Evolutionary conservation across 805 yeast species (phyloP), one percentile per base, ranked within the genome.

Genomic region (Saccharomycopsis javanensis): DNA sequence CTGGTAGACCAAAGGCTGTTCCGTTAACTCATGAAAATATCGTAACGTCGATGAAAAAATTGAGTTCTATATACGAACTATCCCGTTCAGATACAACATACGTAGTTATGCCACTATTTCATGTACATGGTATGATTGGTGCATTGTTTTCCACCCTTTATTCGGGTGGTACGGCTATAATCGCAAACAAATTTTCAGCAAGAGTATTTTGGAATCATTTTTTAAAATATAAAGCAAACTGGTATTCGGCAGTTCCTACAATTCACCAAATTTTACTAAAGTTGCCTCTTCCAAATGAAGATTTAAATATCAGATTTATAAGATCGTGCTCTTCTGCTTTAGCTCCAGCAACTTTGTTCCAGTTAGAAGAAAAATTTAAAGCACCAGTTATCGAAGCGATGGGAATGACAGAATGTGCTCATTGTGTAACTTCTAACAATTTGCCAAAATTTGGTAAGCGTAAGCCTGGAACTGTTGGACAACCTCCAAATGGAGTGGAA

Each of bases 361-460:
- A 77, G 66, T 71, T 85, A 52, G 90, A 85, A 63, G 59, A 69
- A 51, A 72, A 75, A 31, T 80, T 85, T 67, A 70, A 77, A 7
- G 85, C 87, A 0, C 89, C 89, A 0, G 89, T 85, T 0, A 66
- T 84, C 15, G 91, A 85, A 67, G 90, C 90, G 0, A 85, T 85
- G 65, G 90, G 89, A 4, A 84, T 85, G 88, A 85, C 90, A 1
- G 91, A 85, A 66, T 88, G 88, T 1, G 76, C 87, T n/a, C 90
- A 85, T 67, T 89, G 85, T 68, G 85, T 85, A 83, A 81, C 87
- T 10, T 83, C 89, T 2, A 85, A 85, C 68, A 76, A 79, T 62
- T 69, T 83, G 46, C 87, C 88, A 37, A 83, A 85, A 10, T 46
- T 31, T 16, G 85, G 83, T 13, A 68, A 75, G 60, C 75, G 88